phyloP scores from a whole-genome alignment of 2,329 filamentous ascomycete genomes.

The Exophiala phaeomuriformis region DNA sequence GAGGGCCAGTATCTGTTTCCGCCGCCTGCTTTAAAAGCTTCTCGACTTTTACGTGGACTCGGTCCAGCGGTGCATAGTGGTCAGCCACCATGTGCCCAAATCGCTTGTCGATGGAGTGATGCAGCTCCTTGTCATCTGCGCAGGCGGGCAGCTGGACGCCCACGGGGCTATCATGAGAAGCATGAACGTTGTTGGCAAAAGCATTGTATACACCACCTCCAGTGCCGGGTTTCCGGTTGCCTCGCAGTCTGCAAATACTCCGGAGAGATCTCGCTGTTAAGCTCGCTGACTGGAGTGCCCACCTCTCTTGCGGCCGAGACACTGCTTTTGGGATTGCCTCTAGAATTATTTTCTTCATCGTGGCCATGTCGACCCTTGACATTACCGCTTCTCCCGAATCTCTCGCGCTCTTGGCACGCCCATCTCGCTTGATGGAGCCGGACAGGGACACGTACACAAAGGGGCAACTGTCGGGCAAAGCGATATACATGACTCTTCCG shows the following conservation, averaged over 20 bases:
- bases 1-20: neutral
- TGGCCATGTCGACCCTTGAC: constrained; percentile 23
- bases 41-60: constrained; percentile 17
- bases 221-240: constrained; percentile 61
- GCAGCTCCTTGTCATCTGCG: neutral
- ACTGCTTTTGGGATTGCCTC: constrained; percentile 77
- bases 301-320: constrained; percentile 65
- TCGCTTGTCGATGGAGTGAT: constrained; percentile 8
- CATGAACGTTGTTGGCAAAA: constrained; percentile 43
- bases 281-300: constrained; percentile 59
- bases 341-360: constrained; percentile 51
- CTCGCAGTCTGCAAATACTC: constrained; percentile 61
- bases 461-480: constrained; percentile 73
- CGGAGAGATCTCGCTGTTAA: constrained; percentile 64
- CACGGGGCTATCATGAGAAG: constrained; percentile 1
- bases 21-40: neutral
- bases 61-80: constrained; percentile 22
- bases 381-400: constrained; percentile 5
- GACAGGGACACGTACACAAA: constrained; percentile 60
- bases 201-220: constrained; percentile 73
- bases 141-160: constrained; percentile 3
- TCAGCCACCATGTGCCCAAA: constrained; percentile 20
- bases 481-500: constrained; percentile 67
- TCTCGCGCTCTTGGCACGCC: constrained; percentile 19
- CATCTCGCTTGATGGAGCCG: constrained; percentile 32